Evolutionary conservation across 371 early-diverging fungal genomes (phyloP).

Genomic region (Mucor ambiguus): DNA sequence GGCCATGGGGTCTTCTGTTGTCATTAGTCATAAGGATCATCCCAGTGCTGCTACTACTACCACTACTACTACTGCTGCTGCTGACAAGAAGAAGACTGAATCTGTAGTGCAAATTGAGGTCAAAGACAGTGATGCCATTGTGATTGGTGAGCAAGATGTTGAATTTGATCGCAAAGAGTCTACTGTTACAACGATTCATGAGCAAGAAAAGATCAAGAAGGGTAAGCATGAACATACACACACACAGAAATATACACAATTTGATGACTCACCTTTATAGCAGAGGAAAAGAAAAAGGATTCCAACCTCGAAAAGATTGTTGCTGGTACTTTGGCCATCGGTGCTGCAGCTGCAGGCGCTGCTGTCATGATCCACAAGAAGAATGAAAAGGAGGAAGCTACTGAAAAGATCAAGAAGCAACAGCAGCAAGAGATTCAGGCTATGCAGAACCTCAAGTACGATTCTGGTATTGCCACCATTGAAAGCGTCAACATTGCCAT

Average conservation of each 20-base stretch:
- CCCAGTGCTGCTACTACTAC: too few relatives aligned
- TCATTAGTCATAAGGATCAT: constrained; percentile 23
- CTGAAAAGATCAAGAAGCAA: constrained; percentile 11
- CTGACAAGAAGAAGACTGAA: neutral
- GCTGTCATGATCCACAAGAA: constrained; percentile 12
- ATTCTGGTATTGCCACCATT: constrained; percentile 24
- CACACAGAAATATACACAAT: too few relatives aligned
- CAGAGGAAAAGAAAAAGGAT: constrained; percentile 15
- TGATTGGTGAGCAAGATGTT: constrained; percentile 35
- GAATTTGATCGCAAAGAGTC: constrained; percentile 20
- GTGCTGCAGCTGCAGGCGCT: constrained; percentile 23
- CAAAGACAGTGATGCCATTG: constrained; percentile 23
- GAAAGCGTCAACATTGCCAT: constrained; percentile 29
- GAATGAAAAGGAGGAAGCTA: constrained; percentile 21
- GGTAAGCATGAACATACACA: constrained; percentile 6
- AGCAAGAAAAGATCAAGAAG: constrained; percentile 11
- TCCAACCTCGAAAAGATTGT: constrained; percentile 19
- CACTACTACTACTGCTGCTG: neutral
- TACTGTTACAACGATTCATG: neutral
- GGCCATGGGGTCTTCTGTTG: constrained; percentile 28
- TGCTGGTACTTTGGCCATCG: constrained; percentile 25
- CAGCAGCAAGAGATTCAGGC: neutral
- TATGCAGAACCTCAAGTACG: constrained; percentile 14
- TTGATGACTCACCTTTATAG: too few relatives aligned
- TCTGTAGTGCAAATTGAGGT: constrained; percentile 22